Percentiles rank a stretch among this genome's conserved stretches.
Conservation (phyloP, 2,329 filamentous ascomycete genomes). For the Colletotrichum sidae region DNA sequence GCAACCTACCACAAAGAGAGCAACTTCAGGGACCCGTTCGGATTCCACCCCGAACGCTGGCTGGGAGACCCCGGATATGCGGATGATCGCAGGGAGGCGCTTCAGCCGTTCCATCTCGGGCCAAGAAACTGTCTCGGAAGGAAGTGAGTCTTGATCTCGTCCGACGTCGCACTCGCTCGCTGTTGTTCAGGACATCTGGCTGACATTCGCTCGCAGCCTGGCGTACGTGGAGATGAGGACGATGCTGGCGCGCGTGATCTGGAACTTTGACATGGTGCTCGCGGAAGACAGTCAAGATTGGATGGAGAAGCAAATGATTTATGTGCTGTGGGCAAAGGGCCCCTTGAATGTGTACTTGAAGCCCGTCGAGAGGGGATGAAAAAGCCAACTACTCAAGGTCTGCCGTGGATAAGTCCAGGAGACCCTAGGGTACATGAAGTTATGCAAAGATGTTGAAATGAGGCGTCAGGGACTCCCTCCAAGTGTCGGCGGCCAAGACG, state of each 20-base stretch:
- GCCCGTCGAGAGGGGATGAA: conserved; percentile 8
- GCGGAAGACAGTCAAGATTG: conserved; percentile 48
- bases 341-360: conserved; percentile 30
- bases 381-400: no score
- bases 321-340: conserved; percentile 22
- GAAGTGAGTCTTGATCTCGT: conserved; percentile 42
- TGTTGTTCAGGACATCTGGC: not conserved
- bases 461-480: conserved; percentile 3
- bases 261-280: conserved; percentile 58
- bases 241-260: conserved; percentile 57
- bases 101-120: conserved; percentile 46
- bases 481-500: conserved; percentile 35
- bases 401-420: no score
- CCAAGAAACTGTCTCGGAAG: conserved; percentile 47
- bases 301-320: conserved; percentile 43
- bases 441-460: not conserved
- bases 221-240: conserved; percentile 62
- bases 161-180: no score
- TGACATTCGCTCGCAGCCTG: conserved; percentile 42
- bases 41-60: conserved; percentile 58
- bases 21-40: conserved; percentile 57
- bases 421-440: not conserved
- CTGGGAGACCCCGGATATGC: conserved; percentile 40
- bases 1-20: conserved; percentile 27
- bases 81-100: conserved; percentile 40